Conservation (phyloP, 225 moss, liverwort and hornwort species). For the Bryoerythrophyllum caledonicum region DNA sequence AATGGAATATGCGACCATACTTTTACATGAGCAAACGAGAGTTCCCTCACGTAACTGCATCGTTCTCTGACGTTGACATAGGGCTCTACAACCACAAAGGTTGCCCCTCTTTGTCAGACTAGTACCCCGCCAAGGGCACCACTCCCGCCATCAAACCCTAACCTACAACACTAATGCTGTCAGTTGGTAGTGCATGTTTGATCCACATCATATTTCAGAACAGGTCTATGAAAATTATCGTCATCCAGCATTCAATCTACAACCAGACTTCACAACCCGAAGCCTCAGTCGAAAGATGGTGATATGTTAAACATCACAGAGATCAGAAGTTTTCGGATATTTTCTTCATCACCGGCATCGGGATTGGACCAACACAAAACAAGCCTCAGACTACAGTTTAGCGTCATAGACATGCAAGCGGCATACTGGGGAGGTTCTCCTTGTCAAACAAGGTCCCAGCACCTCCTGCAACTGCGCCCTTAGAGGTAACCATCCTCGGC, state of each 20-base stretch:
- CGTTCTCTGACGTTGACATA: slow-evolving; percentile 12
- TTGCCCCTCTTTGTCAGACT: slow-evolving; percentile 1
- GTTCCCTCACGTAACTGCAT: neutral
- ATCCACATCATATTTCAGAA: neutral
- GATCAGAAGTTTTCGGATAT: slow-evolving; percentile 13
- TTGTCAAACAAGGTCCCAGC: slow-evolving; percentile 38
- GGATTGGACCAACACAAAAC: too few relatives aligned
- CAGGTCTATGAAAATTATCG: slow-evolving; percentile 3
- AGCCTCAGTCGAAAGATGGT: slow-evolving; percentile 37
- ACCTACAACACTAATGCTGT: neutral
- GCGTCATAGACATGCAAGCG: slow-evolving; percentile 33
- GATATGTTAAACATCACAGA: slow-evolving; percentile 21
- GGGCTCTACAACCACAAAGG: slow-evolving; percentile 14
- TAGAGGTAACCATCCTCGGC: slow-evolving; percentile 27
- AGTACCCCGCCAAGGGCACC: slow-evolving; percentile 7
- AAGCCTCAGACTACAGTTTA: slow-evolving; percentile 21
- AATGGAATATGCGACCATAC: slow-evolving; percentile 50
- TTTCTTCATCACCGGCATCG: neutral
- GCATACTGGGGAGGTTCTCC: slow-evolving; percentile 40
- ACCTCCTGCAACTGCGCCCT: slow-evolving; percentile 32
- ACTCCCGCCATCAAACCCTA: neutral
- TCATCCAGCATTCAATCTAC: neutral
- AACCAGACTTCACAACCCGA: neutral
- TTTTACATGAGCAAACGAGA: neutral
- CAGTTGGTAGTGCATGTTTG: slow-evolving; percentile 19